Conservation (phyloP, 78 protist genomes). For the Ministeria vibrans region DNA sequence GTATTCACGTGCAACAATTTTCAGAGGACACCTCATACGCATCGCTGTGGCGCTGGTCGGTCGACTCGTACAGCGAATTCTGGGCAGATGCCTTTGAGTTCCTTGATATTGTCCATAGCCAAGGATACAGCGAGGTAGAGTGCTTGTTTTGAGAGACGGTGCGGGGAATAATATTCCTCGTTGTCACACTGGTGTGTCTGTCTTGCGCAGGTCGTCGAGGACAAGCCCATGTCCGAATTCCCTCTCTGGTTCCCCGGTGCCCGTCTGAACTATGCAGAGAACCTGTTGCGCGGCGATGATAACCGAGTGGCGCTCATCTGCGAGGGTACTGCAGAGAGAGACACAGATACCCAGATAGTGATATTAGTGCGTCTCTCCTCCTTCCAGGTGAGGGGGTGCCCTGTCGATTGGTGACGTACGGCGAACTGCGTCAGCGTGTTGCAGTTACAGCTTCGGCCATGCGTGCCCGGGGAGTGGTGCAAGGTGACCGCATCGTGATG, state of each 20-base stretch:
- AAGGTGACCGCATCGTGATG: constrained; percentile 21
- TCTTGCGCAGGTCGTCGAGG: background rate
- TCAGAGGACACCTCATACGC: too few species aligned
- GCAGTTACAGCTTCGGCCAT: constrained; percentile 6
- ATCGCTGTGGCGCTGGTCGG: constrained; percentile 18
- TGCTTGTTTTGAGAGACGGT: background rate
- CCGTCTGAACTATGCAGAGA: constrained; percentile 39
- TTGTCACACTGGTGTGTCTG: background rate
- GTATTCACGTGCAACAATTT: too few species aligned
- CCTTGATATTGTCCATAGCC: background rate
- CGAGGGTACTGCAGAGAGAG: too few species aligned
- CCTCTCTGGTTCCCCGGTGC: constrained; percentile 44
- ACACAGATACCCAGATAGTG: too few species aligned
- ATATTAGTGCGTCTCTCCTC: too few species aligned
- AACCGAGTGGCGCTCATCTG: constrained; percentile 12
- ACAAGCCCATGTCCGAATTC: background rate
- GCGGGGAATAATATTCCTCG: background rate
- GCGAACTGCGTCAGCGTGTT: constrained; percentile 6
- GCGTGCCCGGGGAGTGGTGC: background rate
- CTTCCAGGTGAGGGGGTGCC: background rate
- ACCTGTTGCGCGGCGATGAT: constrained; percentile 17
- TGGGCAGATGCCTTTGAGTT: constrained; percentile 15
- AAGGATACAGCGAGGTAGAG: background rate
- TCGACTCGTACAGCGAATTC: constrained; percentile 2
- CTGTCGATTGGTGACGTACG: background rate